Evolutionary conservation across 805 yeast species (phyloP).

Genomic region (Limtongia smithiae): DNA sequence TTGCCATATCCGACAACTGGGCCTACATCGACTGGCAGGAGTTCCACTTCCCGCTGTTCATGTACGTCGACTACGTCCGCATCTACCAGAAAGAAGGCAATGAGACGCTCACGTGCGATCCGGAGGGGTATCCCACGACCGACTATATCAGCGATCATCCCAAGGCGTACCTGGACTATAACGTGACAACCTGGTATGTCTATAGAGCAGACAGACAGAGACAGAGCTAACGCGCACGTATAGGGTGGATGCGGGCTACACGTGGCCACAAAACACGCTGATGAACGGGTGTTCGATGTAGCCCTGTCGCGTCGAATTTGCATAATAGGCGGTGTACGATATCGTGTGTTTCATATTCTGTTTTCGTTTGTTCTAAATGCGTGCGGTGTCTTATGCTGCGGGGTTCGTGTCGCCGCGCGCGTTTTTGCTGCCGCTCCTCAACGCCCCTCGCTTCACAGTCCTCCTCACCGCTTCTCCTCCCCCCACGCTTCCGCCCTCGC

Average conservation of each 20-base stretch:
- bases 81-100: constrained; percentile 74
- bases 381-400: too few species aligned
- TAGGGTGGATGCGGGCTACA: constrained; percentile 24
- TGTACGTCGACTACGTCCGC: constrained; percentile 82
- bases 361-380: too few species aligned
- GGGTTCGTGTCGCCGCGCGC: too few species aligned
- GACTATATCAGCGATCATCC: constrained; percentile 74
- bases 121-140: constrained; percentile 75
- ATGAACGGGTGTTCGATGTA: constrained; percentile 19
- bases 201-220: too few species aligned
- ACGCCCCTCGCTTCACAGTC: too few species aligned
- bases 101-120: constrained; percentile 77
- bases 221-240: too few species aligned
- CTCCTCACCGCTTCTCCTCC: too few species aligned
- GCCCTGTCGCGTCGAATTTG: too few species aligned
- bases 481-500: too few species aligned
- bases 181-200: constrained; percentile 78
- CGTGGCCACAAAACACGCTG: constrained; percentile 23
- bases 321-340: too few species aligned
- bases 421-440: too few species aligned
- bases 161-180: constrained; percentile 64
- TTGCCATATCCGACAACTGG: constrained; percentile 92
- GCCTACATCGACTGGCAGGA: constrained; percentile 86
- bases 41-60: constrained; percentile 65
- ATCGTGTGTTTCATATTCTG: too few species aligned